Evolutionary conservation across 176 grass and related monocot species (phyloP).

Genomic region (Poa pratensis): DNA sequence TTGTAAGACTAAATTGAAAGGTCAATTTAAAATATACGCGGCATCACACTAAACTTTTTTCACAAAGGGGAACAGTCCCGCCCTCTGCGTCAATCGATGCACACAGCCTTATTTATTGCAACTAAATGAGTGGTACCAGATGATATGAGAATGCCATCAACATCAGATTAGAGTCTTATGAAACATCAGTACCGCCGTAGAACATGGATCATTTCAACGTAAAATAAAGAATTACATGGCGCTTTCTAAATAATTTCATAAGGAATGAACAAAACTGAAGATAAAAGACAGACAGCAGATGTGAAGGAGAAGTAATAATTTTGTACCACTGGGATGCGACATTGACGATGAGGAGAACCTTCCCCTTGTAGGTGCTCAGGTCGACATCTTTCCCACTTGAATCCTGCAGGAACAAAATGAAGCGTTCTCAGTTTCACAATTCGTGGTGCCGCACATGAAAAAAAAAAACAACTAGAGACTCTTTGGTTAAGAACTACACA

Average conservation of each 20-base stretch:
- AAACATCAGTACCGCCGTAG: background rate
- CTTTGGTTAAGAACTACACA: background rate
- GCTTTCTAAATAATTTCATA: constrained; percentile 1
- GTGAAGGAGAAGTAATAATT: background rate
- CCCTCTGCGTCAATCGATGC: too few species aligned
- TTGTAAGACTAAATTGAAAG: background rate
- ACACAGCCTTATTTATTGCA: too few species aligned
- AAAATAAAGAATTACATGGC: background rate
- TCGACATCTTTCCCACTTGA: constrained; percentile 61
- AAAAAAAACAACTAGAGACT: background rate
- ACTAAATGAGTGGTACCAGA: background rate
- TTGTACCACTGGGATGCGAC: constrained; percentile 83
- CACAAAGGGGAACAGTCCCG: too few species aligned
- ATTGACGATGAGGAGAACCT: constrained; percentile 88
- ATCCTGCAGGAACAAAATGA: constrained; percentile 48
- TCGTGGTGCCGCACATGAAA: too few species aligned
- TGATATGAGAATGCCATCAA: background rate
- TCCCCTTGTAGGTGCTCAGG: constrained; percentile 68
- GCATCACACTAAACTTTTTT: background rate
- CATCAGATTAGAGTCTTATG: background rate
- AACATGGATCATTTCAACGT: background rate
- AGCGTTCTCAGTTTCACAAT: constrained; percentile 9
- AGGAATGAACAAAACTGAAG: background rate
- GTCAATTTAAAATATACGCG: background rate
- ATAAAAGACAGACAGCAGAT: background rate